Conservation (phyloP, 2,329 filamentous ascomycete genomes). For the Colletotrichum spinosum region DNA sequence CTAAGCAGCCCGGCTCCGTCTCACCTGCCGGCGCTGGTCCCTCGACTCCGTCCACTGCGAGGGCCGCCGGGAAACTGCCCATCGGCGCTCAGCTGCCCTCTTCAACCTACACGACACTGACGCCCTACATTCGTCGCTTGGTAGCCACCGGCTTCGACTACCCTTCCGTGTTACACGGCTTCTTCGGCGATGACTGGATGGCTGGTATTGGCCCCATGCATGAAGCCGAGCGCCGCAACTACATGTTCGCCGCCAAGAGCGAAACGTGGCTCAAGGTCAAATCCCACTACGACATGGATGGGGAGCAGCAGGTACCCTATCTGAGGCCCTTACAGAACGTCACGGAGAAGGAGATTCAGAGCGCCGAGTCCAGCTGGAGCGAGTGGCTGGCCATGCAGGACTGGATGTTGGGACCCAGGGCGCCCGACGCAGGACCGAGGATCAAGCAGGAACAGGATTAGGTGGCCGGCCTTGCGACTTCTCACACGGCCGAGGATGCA, state of each 20-base stretch:
- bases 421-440: slow-evolving; percentile 55
- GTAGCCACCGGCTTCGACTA: slow-evolving; percentile 93
- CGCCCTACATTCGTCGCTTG: slow-evolving; percentile 90
- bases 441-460: slow-evolving; percentile 34
- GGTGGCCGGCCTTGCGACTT: not conserved
- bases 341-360: slow-evolving; percentile 82
- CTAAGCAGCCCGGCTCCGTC: slow-evolving; percentile 47
- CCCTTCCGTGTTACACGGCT: slow-evolving; percentile 87
- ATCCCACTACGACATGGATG: slow-evolving; percentile 87
- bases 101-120: slow-evolving; percentile 69
- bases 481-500: not conserved
- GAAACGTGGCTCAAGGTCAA: slow-evolving; percentile 92
- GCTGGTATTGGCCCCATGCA: slow-evolving; percentile 84
- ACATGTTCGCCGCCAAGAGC: slow-evolving; percentile 94
- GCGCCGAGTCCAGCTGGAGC: slow-evolving; percentile 88
- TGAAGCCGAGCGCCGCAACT: slow-evolving; percentile 92
- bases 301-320: slow-evolving; percentile 88
- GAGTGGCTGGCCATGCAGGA: slow-evolving; percentile 97
- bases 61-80: slow-evolving; percentile 46
- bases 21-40: slow-evolving; percentile 47
- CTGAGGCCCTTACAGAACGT: slow-evolving; percentile 83
- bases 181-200: slow-evolving; percentile 95
- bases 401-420: slow-evolving; percentile 94
- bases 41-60: slow-evolving; percentile 43
- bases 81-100: slow-evolving; percentile 42